Conservation (phyloP, 2,329 filamentous ascomycete genomes). For the Nannizziopsis barbatae region DNA sequence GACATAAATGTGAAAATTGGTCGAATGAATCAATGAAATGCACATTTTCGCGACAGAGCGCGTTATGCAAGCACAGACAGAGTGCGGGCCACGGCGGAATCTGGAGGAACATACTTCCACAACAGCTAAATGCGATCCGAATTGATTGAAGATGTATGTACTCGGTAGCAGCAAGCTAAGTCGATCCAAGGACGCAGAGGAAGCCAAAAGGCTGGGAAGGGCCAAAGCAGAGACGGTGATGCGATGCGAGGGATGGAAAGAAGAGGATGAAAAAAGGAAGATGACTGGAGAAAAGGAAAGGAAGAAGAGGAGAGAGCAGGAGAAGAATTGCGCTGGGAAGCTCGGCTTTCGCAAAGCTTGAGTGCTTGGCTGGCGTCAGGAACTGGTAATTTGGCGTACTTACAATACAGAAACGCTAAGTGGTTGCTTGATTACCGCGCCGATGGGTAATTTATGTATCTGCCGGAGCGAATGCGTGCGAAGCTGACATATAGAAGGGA, state of each 20-base stretch:
- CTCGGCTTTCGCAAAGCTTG: slow-evolving; percentile 3
- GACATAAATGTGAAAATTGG: too few relatives aligned
- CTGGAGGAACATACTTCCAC: too few relatives aligned
- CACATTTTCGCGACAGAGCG: too few relatives aligned
- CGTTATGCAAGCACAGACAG: too few relatives aligned
- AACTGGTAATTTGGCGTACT: slow-evolving; percentile 4
- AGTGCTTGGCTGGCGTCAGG: slow-evolving; percentile 10
- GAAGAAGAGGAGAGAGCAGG: background rate
- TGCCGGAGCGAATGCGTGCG: too few relatives aligned
- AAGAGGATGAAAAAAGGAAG: slow-evolving; percentile 7
- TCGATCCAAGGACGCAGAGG: slow-evolving; percentile 7
- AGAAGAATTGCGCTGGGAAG: background rate
- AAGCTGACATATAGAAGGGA: too few relatives aligned
- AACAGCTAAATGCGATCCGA: too few relatives aligned
- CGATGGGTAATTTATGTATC: too few relatives aligned
- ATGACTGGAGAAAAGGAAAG: background rate
- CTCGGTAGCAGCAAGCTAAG: background rate
- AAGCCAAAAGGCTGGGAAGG: slow-evolving; percentile 8
- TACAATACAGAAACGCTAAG: background rate
- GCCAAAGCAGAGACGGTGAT: background rate
- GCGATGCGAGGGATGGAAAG: slow-evolving; percentile 1
- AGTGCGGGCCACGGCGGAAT: too few relatives aligned
- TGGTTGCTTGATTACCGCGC: too few relatives aligned
- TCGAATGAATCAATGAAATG: too few relatives aligned
- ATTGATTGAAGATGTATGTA: too few relatives aligned